Evolutionary conservation across 768 basidiomycete species (phyloP).

Genomic region (Filobasidium wieringae): DNA sequence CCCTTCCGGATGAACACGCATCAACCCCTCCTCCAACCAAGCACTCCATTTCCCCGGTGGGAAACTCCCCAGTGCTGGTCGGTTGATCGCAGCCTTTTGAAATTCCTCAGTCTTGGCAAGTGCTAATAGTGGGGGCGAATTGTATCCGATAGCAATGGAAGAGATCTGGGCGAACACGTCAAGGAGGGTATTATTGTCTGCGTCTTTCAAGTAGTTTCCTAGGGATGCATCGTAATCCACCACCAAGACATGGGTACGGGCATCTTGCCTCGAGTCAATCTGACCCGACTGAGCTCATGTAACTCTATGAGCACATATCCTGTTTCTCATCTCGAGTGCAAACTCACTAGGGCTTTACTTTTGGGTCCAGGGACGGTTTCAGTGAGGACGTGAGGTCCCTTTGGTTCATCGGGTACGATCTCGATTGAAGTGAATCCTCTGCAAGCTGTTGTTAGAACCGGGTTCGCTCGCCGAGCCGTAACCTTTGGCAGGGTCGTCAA

Average conservation of each 20-base stretch:
- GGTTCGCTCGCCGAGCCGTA: too few relatives aligned
- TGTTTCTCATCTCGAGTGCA: too few relatives aligned
- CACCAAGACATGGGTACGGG: conserved; percentile 13
- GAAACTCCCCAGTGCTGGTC: conserved; percentile 42
- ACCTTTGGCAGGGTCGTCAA: too few relatives aligned
- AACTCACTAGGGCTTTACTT: conserved; percentile 10
- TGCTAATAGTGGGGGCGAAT: conserved; percentile 19
- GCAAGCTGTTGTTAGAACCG: too few relatives aligned
- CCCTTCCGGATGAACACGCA: conserved; percentile 41
- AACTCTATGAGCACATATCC: too few relatives aligned
- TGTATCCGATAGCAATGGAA: conserved; percentile 39
- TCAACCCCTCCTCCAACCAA: conserved; percentile 34
- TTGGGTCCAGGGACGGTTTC: conserved; percentile 18
- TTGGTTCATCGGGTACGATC: too few relatives aligned
- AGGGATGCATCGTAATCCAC: conserved; percentile 1
- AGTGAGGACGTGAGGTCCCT: conserved; percentile 13
- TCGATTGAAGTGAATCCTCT: too few relatives aligned
- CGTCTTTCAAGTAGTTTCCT: conserved; percentile 42
- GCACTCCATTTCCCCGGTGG: conserved; percentile 36
- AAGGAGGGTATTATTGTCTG: conserved; percentile 41
- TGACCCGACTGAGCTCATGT: conserved; percentile 1
- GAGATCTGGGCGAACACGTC: conserved; percentile 42
- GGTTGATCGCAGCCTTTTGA: conserved; percentile 37
- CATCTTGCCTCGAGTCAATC: conserved; percentile 10
- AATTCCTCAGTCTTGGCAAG: conserved; percentile 31